phyloP scores from a whole-genome alignment of 1,139 yeast species.

The Yamadazyma buinensis region DNA sequence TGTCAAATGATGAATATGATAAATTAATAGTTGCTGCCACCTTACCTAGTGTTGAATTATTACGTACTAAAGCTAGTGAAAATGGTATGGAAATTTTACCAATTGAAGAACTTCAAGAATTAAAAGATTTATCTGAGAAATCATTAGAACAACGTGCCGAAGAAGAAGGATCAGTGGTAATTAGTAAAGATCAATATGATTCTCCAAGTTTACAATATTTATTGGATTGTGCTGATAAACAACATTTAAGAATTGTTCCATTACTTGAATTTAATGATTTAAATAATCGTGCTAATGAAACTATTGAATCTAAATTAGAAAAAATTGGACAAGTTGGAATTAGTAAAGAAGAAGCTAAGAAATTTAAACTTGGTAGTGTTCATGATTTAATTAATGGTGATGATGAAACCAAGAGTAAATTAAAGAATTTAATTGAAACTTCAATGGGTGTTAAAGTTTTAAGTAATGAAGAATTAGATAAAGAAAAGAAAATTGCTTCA shows the following conservation, averaged over 20 bases:
- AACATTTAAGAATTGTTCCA: conserved; percentile 17
- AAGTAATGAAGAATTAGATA: conserved; percentile 3
- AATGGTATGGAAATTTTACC: conserved; percentile 29
- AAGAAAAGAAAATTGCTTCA: conserved; percentile 4
- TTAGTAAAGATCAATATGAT: conserved; percentile 20
- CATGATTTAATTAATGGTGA: conserved; percentile 8
- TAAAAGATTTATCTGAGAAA: conserved; percentile 15
- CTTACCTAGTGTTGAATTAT: conserved; percentile 33
- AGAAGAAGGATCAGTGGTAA: conserved; percentile 23
- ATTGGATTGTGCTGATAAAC: conserved; percentile 16
- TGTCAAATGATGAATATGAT: conserved; percentile 26
- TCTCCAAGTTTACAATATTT: conserved; percentile 23
- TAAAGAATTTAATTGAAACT: conserved; percentile 4
- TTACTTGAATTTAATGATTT: conserved; percentile 14
- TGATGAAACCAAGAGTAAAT: conserved; percentile 1
- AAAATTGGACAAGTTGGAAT: conserved; percentile 9
- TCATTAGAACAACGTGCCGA: conserved; percentile 18
- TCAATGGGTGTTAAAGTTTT: conserved; percentile 3
- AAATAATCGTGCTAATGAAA: conserved; percentile 12
- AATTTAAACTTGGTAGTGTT: conserved; percentile 3
- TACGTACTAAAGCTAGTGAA: conserved; percentile 23
- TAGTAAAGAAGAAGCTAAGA: conserved; percentile 6
- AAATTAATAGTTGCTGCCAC: conserved; percentile 31
- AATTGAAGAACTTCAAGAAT: conserved; percentile 20
- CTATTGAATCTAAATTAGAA: conserved; percentile 24